Base-by-base conservation (phyloP, 2,329 filamentous ascomycete genomes). In the Ophiostoma tasmaniense region DNA sequence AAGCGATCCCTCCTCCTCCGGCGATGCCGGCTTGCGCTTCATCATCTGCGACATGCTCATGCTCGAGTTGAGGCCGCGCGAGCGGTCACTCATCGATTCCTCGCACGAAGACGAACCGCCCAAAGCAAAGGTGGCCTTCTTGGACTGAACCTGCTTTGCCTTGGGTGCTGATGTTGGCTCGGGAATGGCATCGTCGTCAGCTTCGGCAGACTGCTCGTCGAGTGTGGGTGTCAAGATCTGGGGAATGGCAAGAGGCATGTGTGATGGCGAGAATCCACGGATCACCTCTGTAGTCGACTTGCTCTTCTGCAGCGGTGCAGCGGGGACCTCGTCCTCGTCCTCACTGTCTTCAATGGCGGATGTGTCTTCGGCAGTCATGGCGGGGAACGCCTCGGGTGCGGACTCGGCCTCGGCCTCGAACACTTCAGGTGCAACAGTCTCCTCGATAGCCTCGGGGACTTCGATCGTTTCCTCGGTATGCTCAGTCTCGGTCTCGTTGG, bases 61-160 rank as follows among this genome's bases (percentile, higher is more conserved):
- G 2, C 75, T 72, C 25, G 76, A 78, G 68, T 77, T 78, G 72
- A 85, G 74, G 73, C 82, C 85, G 67, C 82, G 80, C n/a, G 80
- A 80, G 66, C 79, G 80, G 67, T 83, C 81, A 71, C 80, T 84
- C 52, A 92, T 96, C 72, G 91, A 92, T 73, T 90, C 87, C 70
- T 92, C 90, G 71, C 92, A 90, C 39, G 89, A 93, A 66, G 91
- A 96, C 0, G 92, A 96, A 64, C 83, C 87, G 66, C 93, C 93
- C 7, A 97, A 84, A 6, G 85, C 86, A 77, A 93, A 93, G 76
- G 82, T 83, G n/a, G 85, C 79, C 50, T 87, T 88, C 82, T 87
- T 88, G 66, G 87, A 84, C 74, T 87, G 86, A 74, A 92, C 89
- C 73, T 86, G 87, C 80, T 90, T 92, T 50, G 85, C 81, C 33